Conservation (phyloP, 1,284 basidiomycete species). For the Trametes hirsuta region DNA sequence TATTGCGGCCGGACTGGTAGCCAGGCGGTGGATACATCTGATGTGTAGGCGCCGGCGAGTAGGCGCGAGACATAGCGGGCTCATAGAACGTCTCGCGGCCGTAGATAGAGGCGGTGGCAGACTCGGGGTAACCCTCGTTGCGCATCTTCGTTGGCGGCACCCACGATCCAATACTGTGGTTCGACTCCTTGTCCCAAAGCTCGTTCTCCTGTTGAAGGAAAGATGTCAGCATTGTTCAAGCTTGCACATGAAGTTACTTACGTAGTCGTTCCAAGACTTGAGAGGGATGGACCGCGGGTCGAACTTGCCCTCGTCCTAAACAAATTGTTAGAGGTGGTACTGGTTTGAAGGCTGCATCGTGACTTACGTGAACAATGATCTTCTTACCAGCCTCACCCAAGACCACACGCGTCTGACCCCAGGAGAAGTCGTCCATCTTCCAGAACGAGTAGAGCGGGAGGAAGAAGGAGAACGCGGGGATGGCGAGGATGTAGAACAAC, state of each 20-base stretch:
- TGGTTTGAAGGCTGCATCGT: not conserved
- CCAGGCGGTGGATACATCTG: slow-evolving; percentile 56
- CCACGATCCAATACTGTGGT: slow-evolving; percentile 89
- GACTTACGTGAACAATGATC: slow-evolving; percentile 87
- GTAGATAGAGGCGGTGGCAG: slow-evolving; percentile 74
- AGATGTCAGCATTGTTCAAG: not conserved
- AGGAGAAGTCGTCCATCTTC: slow-evolving; percentile 99
- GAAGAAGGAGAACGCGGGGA: slow-evolving; percentile 91
- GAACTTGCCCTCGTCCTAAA: slow-evolving; percentile 94
- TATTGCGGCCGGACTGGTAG: slow-evolving; percentile 79
- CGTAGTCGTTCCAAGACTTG: slow-evolving; percentile 97
- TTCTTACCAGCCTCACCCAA: slow-evolving; percentile 95
- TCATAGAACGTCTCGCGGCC: slow-evolving; percentile 85
- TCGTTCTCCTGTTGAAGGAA: slow-evolving; percentile 75
- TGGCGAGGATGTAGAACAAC: slow-evolving; percentile 93
- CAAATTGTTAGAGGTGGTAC: not conserved
- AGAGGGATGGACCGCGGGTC: slow-evolving; percentile 91
- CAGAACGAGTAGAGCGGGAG: slow-evolving; percentile 98
- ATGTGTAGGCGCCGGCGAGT: slow-evolving; percentile 74
- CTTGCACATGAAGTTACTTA: slow-evolving; percentile 36
- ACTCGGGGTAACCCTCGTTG: slow-evolving; percentile 74
- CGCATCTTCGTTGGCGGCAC: slow-evolving; percentile 70
- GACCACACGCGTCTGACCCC: slow-evolving; percentile 95
- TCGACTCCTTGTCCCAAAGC: slow-evolving; percentile 95
- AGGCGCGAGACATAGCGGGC: slow-evolving; percentile 51